Base-by-base conservation (phyloP, 805 yeast genomes). In the Blastobotrys parvus region DNA sequence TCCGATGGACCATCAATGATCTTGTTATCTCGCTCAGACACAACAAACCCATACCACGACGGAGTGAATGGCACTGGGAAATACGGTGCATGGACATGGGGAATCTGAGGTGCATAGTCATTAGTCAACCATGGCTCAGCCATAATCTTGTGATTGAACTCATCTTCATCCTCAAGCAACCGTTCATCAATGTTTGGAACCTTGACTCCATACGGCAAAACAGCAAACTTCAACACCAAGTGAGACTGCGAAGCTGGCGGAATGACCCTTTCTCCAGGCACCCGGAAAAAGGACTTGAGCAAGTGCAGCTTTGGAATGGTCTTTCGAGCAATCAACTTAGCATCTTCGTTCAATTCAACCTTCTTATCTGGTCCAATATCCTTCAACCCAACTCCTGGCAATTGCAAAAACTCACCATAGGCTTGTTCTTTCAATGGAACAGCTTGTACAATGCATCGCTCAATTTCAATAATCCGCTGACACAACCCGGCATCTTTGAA, bases 191-290 rank as follows among this genome's bases (percentile, higher is more conserved):
- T 41, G 23, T 37, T 36, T 20, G 61, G 59, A 27, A 48, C 42
- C 33, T 46, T 50, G 27, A 47, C 82, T 32, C 71, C 72, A 4
- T 90, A 79, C 2, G 94, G 84, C 53, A 80, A 78, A 32, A 87
- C 76, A 35, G 85, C 61, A 45, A 83, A 81, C 62, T 89, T 87
- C 19, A 92, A 51, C 23, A 77, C 78, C 46, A 94, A 67, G 62
- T 86, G 89, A 6, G 86, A 78, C 39, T 74, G 73, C 1, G 97
- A 77, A 20, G 74, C 71, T 21, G 95, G 82, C 0, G 88, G 77
- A 17, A 58, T 54, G 22, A 84, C 78, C 13, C 63, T 59, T 67
- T 89, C 97, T 27, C 97, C 97, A 3, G 95, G 90, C 35, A 90
- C 95, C 49, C 74, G 72, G 64, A 87, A 87, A 45, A 75, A 77